phyloP scores from a whole-genome alignment of 73 alveolate species.

The Uronychia setigera region DNA sequence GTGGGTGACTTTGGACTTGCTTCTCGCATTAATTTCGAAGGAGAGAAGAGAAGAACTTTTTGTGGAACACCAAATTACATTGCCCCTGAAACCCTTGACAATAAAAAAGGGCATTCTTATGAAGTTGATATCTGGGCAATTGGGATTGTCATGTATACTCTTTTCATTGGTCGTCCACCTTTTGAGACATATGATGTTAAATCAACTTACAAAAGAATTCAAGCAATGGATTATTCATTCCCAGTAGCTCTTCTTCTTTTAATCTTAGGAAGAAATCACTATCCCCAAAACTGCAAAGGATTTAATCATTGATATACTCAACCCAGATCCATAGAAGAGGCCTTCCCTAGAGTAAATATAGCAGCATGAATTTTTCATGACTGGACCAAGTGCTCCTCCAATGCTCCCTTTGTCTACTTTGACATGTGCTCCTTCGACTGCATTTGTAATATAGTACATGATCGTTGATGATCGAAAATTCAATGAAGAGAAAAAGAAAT shows the following conservation, averaged over 20 bases:
- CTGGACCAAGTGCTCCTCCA: slow-evolving; percentile 69
- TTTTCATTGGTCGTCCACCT: slow-evolving; percentile 88
- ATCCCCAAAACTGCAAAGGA: slow-evolving; percentile 61
- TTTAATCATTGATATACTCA: slow-evolving; percentile 32
- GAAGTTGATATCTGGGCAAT: slow-evolving; percentile 93
- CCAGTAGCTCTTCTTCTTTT: slow-evolving; percentile 43
- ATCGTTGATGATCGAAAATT: too few relatives aligned
- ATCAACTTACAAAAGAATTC: slow-evolving; percentile 78
- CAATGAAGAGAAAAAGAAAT: too few relatives aligned
- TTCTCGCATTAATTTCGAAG: slow-evolving; percentile 66
- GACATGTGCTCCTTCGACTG: slow-evolving; percentile 77
- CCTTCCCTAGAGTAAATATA: slow-evolving; percentile 20
- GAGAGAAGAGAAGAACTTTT: slow-evolving; percentile 84
- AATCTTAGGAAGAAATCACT: slow-evolving; percentile 56
- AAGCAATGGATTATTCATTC: slow-evolving; percentile 65
- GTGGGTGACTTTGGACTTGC: slow-evolving; percentile 87
- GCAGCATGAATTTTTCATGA: slow-evolving; percentile 49
- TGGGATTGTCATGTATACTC: slow-evolving; percentile 84
- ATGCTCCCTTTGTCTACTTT: slow-evolving; percentile 76
- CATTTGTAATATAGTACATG: slow-evolving; percentile 32
- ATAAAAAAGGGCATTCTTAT: slow-evolving; percentile 83
- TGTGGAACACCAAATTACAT: slow-evolving; percentile 93
- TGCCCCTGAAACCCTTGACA: slow-evolving; percentile 91
- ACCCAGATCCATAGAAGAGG: slow-evolving; percentile 48
- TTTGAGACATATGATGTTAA: slow-evolving; percentile 87